These are phyloP conservation scores for Trichomonascaceae sp. DNA, from an alignment of 1,139 yeast genomes.

Conservation along the genomic window DNA sequence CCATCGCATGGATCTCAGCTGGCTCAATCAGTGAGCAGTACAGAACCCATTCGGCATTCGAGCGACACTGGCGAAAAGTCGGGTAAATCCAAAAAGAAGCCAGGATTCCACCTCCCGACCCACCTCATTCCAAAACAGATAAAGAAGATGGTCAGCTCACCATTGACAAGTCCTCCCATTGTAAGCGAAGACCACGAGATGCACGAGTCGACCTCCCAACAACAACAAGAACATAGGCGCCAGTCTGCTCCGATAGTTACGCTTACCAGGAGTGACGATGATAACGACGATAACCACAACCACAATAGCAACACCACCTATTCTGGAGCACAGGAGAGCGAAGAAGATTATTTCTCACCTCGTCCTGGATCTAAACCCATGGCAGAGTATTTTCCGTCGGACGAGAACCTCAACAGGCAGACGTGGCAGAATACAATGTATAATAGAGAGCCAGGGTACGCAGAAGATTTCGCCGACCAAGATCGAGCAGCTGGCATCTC, in stretches of 20 bases:
- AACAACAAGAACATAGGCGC: slow-evolving; percentile 1
- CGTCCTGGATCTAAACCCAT: neutral
- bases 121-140: neutral
- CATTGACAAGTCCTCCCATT: slow-evolving; percentile 10
- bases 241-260: too few relatives aligned
- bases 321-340: neutral
- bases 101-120: neutral
- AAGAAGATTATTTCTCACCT: neutral
- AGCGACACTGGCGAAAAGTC: neutral
- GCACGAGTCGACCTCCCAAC: slow-evolving; percentile 3
- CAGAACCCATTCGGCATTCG: neutral
- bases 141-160: slow-evolving; percentile 6
- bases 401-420: neutral
- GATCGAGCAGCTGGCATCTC: too few relatives aligned
- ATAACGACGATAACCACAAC: neutral
- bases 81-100: neutral
- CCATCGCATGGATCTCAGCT: neutral
- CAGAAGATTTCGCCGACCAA: neutral
- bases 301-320: neutral
- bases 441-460: neutral
- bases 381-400: neutral
- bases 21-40: neutral
- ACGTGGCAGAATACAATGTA: neutral
- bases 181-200: slow-evolving; percentile 3
- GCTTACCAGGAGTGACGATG: neutral